Conservation (phyloP, 1,284 basidiomycete species). For the Coniophora puteana region DNA sequence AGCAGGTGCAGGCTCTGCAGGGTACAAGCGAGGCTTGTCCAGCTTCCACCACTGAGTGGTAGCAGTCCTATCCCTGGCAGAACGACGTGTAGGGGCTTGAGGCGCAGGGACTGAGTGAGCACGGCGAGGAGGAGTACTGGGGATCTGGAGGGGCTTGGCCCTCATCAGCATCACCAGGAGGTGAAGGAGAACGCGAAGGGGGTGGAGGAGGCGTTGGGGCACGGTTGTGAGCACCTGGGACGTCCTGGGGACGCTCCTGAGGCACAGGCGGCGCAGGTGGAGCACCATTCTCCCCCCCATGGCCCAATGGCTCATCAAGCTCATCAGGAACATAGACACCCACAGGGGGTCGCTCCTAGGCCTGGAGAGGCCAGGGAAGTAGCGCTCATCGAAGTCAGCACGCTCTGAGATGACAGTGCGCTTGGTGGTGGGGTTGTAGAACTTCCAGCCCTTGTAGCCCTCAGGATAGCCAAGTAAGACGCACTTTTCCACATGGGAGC, state of each 20-base stretch:
- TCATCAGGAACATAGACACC: slow-evolving; percentile 1
- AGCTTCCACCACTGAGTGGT: too few relatives aligned
- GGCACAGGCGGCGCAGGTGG: slow-evolving; percentile 1
- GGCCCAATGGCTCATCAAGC: neutral
- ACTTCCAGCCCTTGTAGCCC: slow-evolving; percentile 20
- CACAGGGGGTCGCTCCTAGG: slow-evolving; percentile 1
- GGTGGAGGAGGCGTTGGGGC: neutral
- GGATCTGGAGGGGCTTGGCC: too few relatives aligned
- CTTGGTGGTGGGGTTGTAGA: slow-evolving; percentile 23
- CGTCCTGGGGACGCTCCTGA: neutral
- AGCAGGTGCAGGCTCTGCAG: too few relatives aligned
- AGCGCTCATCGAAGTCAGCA: slow-evolving; percentile 28
- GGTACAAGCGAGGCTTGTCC: too few relatives aligned
- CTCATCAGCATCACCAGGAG: too few relatives aligned
- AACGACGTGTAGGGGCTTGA: too few relatives aligned
- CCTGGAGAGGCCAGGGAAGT: too few relatives aligned
- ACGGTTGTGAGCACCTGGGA: neutral
- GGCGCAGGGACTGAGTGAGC: too few relatives aligned
- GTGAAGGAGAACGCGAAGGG: too few relatives aligned
- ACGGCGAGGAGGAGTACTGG: too few relatives aligned
- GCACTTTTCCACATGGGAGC: slow-evolving; percentile 28
- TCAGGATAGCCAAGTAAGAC: slow-evolving; percentile 33
- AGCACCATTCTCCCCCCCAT: slow-evolving; percentile 1
- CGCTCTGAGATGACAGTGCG: slow-evolving; percentile 19
- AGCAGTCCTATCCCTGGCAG: too few relatives aligned